Evolutionary conservation across 2,329 filamentous ascomycete species (phyloP).

Genomic region (Aureobasidium sp.): DNA sequence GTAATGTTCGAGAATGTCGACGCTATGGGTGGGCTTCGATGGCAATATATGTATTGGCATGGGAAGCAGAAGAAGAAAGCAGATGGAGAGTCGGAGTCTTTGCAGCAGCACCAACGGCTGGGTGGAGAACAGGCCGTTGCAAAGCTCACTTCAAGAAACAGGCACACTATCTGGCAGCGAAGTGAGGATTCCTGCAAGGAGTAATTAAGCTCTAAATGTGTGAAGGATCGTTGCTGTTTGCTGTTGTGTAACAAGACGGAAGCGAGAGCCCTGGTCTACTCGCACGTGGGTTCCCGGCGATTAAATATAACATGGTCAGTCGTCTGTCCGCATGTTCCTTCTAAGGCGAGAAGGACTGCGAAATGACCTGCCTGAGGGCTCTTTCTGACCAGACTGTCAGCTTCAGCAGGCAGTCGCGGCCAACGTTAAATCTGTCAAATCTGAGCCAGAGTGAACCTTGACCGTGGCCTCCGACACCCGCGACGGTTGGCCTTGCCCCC

Average conservation of each 20-base stretch:
- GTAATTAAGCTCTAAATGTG: neutral
- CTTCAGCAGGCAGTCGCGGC: neutral
- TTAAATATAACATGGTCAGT: constrained; percentile 10
- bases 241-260: neutral
- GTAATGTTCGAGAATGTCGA: constrained; percentile 10
- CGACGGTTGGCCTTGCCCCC: constrained; percentile 8
- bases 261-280: neutral
- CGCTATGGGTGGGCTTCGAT: neutral
- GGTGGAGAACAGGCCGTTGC: constrained; percentile 8
- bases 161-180: neutral
- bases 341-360: neutral
- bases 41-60: constrained; percentile 11
- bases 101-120: neutral
- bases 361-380: neutral
- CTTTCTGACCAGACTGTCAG: neutral
- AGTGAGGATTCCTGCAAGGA: constrained; percentile 8
- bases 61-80: neutral
- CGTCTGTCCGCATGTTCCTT: neutral
- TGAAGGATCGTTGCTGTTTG: constrained; percentile 9
- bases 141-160: constrained; percentile 10
- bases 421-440: constrained; percentile 6
- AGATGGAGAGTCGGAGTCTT: neutral
- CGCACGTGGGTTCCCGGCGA: constrained; percentile 6
- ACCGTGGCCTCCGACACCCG: constrained; percentile 2
- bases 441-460: neutral